Percentiles rank a stretch among this genome's conserved stretches.
These are phyloP conservation scores for Neurospora terricola DNA, from an alignment of 495 filamentous ascomycete species.

Conservation along the genomic window DNA sequence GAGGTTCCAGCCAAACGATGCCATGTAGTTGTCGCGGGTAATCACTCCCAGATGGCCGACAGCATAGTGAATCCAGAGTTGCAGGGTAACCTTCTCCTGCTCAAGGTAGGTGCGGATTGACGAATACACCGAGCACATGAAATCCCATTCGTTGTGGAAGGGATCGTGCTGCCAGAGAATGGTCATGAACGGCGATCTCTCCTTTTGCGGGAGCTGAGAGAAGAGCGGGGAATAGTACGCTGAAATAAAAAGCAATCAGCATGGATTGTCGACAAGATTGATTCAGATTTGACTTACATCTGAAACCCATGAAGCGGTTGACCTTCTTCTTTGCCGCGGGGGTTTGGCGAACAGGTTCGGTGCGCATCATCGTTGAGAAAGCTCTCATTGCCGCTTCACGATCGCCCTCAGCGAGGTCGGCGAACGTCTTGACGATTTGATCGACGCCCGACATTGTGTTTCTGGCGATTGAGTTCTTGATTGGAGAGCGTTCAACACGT, in stretches of 20 bases:
- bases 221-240: conserved; percentile 13
- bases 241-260: not conserved
- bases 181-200: conserved; percentile 15
- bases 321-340: conserved; percentile 11
- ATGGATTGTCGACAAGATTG: not conserved
- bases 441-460: conserved; percentile 1
- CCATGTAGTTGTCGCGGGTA: conserved; percentile 14
- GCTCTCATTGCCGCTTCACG: not conserved
- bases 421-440: conserved; percentile 1
- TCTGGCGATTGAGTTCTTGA: not conserved
- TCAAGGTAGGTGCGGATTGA: conserved; percentile 11
- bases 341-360: not conserved
- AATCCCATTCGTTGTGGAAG: conserved; percentile 20
- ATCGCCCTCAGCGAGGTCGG: not conserved
- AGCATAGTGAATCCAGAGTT: conserved; percentile 16
- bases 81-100: conserved; percentile 9
- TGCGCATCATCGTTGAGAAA: not conserved
- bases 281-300: conserved; percentile 1
- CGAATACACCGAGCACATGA: conserved; percentile 20
- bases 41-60: conserved; percentile 13
- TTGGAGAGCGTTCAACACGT: not conserved
- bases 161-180: conserved; percentile 14
- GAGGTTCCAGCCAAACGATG: conserved; percentile 13
- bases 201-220: conserved; percentile 7
- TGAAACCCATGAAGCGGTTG: conserved; percentile 11